Base-by-base conservation (phyloP, 2,329 filamentous ascomycete species). In the Helicocarpus griseus region DNA sequence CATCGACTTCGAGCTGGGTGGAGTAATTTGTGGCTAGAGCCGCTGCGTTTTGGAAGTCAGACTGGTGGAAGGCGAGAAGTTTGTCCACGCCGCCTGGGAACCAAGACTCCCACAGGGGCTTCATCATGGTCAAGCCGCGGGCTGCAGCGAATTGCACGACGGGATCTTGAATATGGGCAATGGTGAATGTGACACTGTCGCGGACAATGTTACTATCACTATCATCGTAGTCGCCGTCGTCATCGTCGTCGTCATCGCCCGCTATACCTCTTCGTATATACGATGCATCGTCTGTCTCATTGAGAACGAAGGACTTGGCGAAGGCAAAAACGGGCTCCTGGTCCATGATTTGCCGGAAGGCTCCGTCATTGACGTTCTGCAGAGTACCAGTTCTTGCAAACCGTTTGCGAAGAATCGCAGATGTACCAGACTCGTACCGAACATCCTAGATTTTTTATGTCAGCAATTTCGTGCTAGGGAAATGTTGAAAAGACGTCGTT, bases 291-390 rank as follows among this genome's bases (percentile, higher is more conserved):
- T n/a, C 14, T 33, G 43, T 35, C 17, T 22, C 28, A 26, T 78
- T 71, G 4, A 83, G 68, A 14, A 72, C 71, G 66, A 87, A 85
- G 4, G 76, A 74, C 59, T 85, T 85, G 13, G 82, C 76, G 64
- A 90, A 93, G 0, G 87, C 87, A 69, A 93, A 91, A 3, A 90
- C 83, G 0, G 88, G 88, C 64, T 91, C 85, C 28, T 87, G 77
- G 48, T 90, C 83, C 74, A 85, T 85, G 55, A 90, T 85, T 5
- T 73, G 70, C 3, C 87, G 80, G 66, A 83, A 90, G 1, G 71
- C 67, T n/a, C 69, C 67, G 60, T 93, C 87, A 14, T 85, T 76
- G 44, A 74, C 66, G 61, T 93, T 87, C 50, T 77, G 74, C 19
- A 94, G 69, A 1, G 74, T 77, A 4, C 86, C 83, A 11, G 77